Evolutionary conservation across 2,329 filamentous ascomycete genomes (phyloP).

Genomic region (Grosmannia clavigera): DNA sequence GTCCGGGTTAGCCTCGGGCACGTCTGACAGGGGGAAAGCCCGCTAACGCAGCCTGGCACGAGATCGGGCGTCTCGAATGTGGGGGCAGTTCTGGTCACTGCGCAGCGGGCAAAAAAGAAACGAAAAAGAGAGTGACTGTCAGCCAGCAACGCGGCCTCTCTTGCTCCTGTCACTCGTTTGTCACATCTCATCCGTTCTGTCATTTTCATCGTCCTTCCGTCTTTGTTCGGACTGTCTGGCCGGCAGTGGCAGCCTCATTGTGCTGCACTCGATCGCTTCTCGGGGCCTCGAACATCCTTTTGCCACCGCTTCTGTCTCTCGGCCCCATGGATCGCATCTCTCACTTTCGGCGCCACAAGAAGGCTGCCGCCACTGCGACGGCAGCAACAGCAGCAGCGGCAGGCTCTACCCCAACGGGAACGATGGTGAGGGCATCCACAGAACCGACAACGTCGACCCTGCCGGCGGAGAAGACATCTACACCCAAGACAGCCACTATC

Average conservation of each 20-base stretch:
- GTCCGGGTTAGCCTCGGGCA: background rate
- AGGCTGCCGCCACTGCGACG: slow-evolving; percentile 9
- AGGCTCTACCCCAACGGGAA: background rate
- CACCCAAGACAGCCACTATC: background rate
- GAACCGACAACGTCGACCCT: background rate
- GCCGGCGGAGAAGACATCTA: background rate
- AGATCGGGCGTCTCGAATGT: background rate
- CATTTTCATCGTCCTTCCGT: background rate
- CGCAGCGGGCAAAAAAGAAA: background rate
- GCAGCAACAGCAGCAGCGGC: background rate
- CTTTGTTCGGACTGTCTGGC: background rate
- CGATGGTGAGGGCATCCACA: background rate
- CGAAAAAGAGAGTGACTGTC: background rate
- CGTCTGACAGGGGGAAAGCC: background rate
- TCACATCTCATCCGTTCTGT: background rate
- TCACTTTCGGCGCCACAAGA: slow-evolving; percentile 19
- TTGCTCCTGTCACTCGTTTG: background rate
- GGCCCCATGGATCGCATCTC: slow-evolving; percentile 15
- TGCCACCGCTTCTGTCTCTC: background rate
- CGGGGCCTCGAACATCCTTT: background rate
- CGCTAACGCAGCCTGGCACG: background rate
- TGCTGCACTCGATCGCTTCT: background rate
- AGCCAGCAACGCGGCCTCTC: background rate
- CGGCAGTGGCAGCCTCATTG: background rate
- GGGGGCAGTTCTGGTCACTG: background rate